Evolutionary conservation across 2,329 filamentous ascomycete genomes (phyloP).

Genomic region (Alternaria conjuncta): DNA sequence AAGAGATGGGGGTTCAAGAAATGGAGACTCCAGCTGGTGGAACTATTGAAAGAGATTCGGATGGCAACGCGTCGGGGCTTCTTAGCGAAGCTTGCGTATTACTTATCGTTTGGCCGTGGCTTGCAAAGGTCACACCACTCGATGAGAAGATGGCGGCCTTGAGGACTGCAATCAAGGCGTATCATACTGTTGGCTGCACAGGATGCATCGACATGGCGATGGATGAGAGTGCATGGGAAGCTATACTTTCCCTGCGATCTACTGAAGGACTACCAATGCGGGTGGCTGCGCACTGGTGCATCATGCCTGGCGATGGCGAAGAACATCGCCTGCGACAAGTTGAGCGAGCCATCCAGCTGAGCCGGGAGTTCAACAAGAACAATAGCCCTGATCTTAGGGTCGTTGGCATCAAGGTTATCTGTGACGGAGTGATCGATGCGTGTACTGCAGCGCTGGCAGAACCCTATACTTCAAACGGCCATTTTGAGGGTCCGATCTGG

Average conservation of each 20-base stretch:
- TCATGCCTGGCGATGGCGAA: constrained; percentile 55
- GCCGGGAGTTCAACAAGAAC: constrained; percentile 52
- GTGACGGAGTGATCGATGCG: constrained; percentile 69
- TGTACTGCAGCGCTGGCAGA: constrained; percentile 68
- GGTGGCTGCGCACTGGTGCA: constrained; percentile 64
- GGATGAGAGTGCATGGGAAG: constrained; percentile 63
- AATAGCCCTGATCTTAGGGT: constrained; percentile 59
- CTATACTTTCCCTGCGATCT: constrained; percentile 52
- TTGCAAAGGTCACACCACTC: constrained; percentile 57
- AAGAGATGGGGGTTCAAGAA: constrained; percentile 57
- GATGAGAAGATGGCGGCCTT: constrained; percentile 58
- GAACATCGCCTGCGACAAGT: constrained; percentile 58
- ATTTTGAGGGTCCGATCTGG: constrained; percentile 63
- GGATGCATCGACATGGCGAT: constrained; percentile 66
- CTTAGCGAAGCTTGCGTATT: constrained; percentile 62
- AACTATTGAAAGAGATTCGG: constrained; percentile 57
- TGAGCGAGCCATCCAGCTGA: constrained; percentile 58
- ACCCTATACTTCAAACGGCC: constrained; percentile 61
- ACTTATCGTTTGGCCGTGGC: constrained; percentile 61
- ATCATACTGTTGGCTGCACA: constrained; percentile 60
- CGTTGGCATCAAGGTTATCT: constrained; percentile 69
- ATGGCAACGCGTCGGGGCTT: constrained; percentile 59
- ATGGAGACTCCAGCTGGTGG: constrained; percentile 60
- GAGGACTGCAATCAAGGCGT: constrained; percentile 56
- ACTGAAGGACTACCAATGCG: constrained; percentile 53